Base-by-base conservation (phyloP, 495 filamentous ascomycete species). In the Penicillium canescens region DNA sequence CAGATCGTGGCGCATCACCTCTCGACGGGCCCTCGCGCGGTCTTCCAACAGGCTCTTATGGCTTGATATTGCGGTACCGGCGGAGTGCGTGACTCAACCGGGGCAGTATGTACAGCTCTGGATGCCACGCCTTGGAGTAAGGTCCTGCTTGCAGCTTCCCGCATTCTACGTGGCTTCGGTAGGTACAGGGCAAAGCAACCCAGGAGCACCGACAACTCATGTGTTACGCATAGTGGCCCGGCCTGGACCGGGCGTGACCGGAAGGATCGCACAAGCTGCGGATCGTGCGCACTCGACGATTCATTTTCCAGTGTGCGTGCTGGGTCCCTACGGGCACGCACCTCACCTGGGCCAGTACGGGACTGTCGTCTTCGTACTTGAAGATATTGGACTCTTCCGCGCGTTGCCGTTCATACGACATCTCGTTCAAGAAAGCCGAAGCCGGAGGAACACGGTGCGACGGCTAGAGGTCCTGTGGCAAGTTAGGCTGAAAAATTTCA, bases 21-120 rank as follows among this genome's bases (percentile, higher is more conserved):
- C 26, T 3, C 38, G 20, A 31, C 16, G 33, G 18, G 28, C 44
- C 3, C 13, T 42, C 37, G 38, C 36, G 37, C 12, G 37, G 37
- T 42, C 38, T 48, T 23, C 14, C 14, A 42, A 55, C 12, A 24
- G 38, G 20, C 43, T 55, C 44, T 34, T 54, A 16, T 42, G 23
- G 14, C 24, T 3, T 42, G 52, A 21, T 23, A 47, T 54, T 23
- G 35, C 52, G 44, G 28, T 4, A 6, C 24, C 43, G 21, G 11
- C 37, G 23, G 14, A 36, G 8, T 42, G 52, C 38, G 28, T 4
- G 11, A 26, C 26, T 23, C 52, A 33, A 9, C 44, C 44, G 20
- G 52, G 52, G 21, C 37, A 55, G 44, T 48, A 55, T 37, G 44
- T 55, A 37, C 44, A 55, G 16, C 43, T 55, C n/a, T 48, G 44